A percentile compares a stretch with the other conserved stretches of the same genome.
phyloP scores from a whole-genome alignment of 2,329 filamentous ascomycete genomes.

The Fusarium pseudocircinatum region DNA sequence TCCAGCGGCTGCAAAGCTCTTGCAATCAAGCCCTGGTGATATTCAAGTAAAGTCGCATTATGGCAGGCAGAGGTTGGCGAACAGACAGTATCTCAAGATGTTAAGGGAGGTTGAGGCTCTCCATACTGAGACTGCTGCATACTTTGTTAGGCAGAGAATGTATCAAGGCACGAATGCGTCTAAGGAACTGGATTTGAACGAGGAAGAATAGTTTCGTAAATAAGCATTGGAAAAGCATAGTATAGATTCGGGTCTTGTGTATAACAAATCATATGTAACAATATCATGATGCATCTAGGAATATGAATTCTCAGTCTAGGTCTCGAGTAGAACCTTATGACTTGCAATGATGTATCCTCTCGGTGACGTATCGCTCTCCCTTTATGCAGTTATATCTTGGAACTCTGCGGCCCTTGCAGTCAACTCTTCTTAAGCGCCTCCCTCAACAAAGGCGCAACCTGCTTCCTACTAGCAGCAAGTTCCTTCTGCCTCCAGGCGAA shows the following conservation, averaged over 20 bases:
- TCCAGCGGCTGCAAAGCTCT: slow-evolving; percentile 50
- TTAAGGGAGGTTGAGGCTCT: slow-evolving; percentile 46
- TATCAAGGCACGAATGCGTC: neutral
- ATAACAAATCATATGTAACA: slow-evolving; percentile 23
- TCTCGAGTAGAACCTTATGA: neutral
- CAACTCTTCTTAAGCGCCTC: slow-evolving; percentile 58
- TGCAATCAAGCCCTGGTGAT: neutral
- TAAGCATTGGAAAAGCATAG: neutral
- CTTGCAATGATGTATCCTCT: neutral
- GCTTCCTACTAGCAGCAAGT: slow-evolving; percentile 70
- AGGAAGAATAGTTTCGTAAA: neutral
- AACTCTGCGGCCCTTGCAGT: slow-evolving; percentile 3
- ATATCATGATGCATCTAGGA: neutral
- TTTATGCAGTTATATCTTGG: slow-evolving; percentile 12
- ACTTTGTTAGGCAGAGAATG: slow-evolving; percentile 17
- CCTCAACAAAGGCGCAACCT: slow-evolving; percentile 73
- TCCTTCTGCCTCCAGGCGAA: slow-evolving; percentile 74
- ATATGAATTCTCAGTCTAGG: neutral
- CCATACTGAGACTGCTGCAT: slow-evolving; percentile 15
- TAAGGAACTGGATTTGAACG: neutral
- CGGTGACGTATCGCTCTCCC: neutral
- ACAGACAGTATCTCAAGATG: slow-evolving; percentile 47
- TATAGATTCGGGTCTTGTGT: neutral
- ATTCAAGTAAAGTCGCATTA: slow-evolving; percentile 8
- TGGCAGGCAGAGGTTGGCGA: slow-evolving; percentile 36